Evolutionary conservation across 2,329 filamentous ascomycete genomes (phyloP).

Genomic region (Penicillium glabrum): DNA sequence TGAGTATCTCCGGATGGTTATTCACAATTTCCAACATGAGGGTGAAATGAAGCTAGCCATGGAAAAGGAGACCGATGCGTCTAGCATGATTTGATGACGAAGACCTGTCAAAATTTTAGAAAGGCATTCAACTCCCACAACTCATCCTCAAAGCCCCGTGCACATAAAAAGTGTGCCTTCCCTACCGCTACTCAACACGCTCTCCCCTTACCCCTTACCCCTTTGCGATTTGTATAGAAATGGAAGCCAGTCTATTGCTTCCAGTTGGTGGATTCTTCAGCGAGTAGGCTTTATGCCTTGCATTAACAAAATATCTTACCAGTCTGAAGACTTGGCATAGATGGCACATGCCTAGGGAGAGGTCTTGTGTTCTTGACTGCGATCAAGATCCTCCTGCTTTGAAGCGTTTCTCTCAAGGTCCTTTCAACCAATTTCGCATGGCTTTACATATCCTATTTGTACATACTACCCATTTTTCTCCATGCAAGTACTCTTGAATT

Average conservation of each 20-base stretch:
- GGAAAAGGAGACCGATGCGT: slow-evolving; percentile 11
- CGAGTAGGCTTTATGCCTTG: slow-evolving; percentile 13
- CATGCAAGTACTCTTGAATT: neutral
- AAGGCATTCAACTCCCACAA: neutral
- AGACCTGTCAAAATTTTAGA: slow-evolving; percentile 3
- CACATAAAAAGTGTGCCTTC: neutral
- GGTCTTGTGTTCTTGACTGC: slow-evolving; percentile 1
- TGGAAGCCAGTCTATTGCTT: slow-evolving; percentile 7
- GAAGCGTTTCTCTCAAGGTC: neutral
- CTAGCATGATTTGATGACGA: slow-evolving; percentile 22
- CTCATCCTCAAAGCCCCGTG: neutral
- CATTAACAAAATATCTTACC: slow-evolving; percentile 11
- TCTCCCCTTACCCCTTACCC: slow-evolving; percentile 1
- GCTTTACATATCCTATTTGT: slow-evolving; percentile 1
- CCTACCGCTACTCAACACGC: neutral
- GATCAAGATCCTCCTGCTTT: neutral
- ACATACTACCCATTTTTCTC: slow-evolving; percentile 1
- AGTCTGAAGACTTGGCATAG: slow-evolving; percentile 13
- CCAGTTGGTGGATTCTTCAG: slow-evolving; percentile 15
- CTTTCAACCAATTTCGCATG: neutral
- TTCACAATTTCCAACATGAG: slow-evolving; percentile 56
- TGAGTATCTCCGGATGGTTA: slow-evolving; percentile 67
- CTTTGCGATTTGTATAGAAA: slow-evolving; percentile 19
- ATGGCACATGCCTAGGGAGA: slow-evolving; percentile 8
- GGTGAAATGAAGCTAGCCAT: slow-evolving; percentile 36